Base-by-base conservation (phyloP, 352 stramenopile genomes). In the Globisporangium mamillatum region DNA sequence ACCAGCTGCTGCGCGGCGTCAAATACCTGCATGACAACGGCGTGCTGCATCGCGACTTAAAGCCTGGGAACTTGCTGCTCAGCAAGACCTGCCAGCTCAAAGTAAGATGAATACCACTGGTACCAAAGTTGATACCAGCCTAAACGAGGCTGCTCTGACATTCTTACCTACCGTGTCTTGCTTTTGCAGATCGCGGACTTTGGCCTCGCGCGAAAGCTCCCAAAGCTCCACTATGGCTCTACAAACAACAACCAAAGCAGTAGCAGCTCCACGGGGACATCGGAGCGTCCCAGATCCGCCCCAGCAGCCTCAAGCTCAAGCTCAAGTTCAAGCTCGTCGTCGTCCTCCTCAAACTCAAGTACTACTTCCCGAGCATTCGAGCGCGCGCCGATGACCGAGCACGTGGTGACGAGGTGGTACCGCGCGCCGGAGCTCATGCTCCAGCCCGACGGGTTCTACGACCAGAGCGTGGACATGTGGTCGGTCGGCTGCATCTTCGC, bases 331-430 rank as follows among this genome's bases (percentile, higher is more conserved):
- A 32, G n/a, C 9, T 58, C 36, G 36, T 18, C 36, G 1, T 44
- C 36, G 0, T 44, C 36, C 29, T 32, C 29, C 29, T 32, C 29
- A 32, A 55, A 55, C 48, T n/a, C 53, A 58, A 14, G 53, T 9
- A 16, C 24, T 20, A 41, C 55, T 0, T 59, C 62, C 10, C 52
- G 34, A 14, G 50, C 67, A 3, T 27, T 72, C 4, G 64, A 80
- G 14, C 76, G 72, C 9, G 70, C 81, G 24, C 84, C 84, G 0
- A 94, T 93, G 86, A 92, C 85, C 0, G 85, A 93, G 54, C 82
- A 92, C 58, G 89, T 97, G 3, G 91, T 98, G 0, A 98, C 91
- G 2, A 82, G 90, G 8, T 97, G 90, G 91, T 98, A 98, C 70
- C 84, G 92, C 53, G 85, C 90, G 1, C 92, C 92, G 0, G 91